Base-by-base conservation (phyloP, 2,329 filamentous ascomycete genomes). In the Akanthomyces dipterigenus region DNA sequence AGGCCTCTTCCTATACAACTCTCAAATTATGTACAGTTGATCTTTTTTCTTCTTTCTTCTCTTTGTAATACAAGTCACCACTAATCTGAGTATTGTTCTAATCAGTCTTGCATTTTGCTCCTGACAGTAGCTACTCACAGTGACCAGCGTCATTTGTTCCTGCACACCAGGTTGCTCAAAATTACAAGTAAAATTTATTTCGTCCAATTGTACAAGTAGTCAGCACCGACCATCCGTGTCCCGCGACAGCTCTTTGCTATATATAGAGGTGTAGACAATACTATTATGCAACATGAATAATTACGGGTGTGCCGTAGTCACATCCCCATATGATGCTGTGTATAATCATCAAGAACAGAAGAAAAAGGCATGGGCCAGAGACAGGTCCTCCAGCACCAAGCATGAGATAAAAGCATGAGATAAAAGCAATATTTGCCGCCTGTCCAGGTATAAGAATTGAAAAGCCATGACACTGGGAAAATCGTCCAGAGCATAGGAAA, bases 221-320 rank as follows among this genome's bases (percentile, higher is more conserved):
- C 53, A 55, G 31, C 20, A 46, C 38, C 26, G 42, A 34, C 54
- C 20, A 45, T n/a, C 36, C 20, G 20, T 28, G 20, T 18, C 7
- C 7, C 49, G 49, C 3, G 12, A 34, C 42, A 11, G 42, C 22
- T 36, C 16, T 59, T n/a, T 40, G n/a, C 22, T 55, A 55, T 48
- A 49, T 55, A 55, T 60, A 58, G 40, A 49, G 31, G 36, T 60
- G 18, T 61, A 61, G 38, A 49, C 45, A 61, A 61, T 61, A 61
- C 42, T 55, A 61, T 61, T 61, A 60, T 60, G 50, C 42, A 55
- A 55, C 43, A 61, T 56, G 43, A 36, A 55, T 49, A 61, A 55
- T 20, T 50, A 50, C 38, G 18, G 36, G n/a, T 36, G 48, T 50
- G 45, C 38, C 42, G 58, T 48, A 5, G 50, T 24, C 20, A 49